phyloP scores from a whole-genome alignment of 768 basidiomycete species.

The Rhodocollybia butyracea region DNA sequence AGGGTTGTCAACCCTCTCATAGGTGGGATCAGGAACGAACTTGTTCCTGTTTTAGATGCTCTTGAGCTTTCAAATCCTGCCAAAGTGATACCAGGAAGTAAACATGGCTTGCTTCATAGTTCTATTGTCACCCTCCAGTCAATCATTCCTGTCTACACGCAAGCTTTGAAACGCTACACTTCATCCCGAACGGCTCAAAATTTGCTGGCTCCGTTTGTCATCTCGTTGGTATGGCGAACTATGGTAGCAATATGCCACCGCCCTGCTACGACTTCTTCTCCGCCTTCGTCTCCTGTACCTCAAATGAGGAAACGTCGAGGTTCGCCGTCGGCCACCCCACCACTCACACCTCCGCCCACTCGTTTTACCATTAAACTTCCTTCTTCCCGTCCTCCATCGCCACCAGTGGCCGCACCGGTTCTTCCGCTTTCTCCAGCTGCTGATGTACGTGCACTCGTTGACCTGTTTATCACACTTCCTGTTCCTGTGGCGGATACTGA shows the following conservation, averaged over 20 bases:
- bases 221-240: conserved; percentile 71
- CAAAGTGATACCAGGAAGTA: conserved; percentile 29
- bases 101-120: conserved; percentile 43
- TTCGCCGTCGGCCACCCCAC: conserved; percentile 43
- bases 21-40: conserved; percentile 53
- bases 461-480: conserved; percentile 58
- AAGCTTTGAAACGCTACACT: conserved; percentile 55
- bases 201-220: conserved; percentile 65
- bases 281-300: conserved; percentile 36
- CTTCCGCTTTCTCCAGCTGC: conserved; percentile 23
- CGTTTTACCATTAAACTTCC: conserved; percentile 66
- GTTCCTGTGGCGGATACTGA: conserved; percentile 51
- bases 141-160: conserved; percentile 60
- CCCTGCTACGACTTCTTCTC: conserved; percentile 33
- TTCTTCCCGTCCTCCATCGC: conserved; percentile 66
- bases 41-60: conserved; percentile 59
- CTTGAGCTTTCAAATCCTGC: conserved; percentile 39
- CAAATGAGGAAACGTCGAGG: conserved; percentile 40
- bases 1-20: conserved; percentile 67
- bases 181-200: conserved; percentile 52
- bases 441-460: conserved; percentile 62
- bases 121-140: conserved; percentile 58
- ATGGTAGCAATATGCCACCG: conserved; percentile 71
- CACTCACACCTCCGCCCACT: conserved; percentile 51
- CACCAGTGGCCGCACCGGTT: conserved; percentile 39